Evolutionary conservation across 768 basidiomycete genomes (phyloP).

Genomic region (Mycena indigotica): DNA sequence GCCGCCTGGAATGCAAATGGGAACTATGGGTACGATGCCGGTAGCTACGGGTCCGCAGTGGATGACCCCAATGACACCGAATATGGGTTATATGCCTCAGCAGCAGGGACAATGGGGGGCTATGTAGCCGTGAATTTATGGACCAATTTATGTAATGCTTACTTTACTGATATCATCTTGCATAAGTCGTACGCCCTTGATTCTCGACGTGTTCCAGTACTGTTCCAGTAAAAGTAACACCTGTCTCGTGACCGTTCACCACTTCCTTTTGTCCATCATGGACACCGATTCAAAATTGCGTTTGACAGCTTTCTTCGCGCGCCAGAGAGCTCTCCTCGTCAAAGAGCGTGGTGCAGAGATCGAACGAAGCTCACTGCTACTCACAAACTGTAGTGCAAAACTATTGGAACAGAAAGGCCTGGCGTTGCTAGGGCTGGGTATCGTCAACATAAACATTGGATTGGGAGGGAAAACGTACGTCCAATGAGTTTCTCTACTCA

Average conservation of each 20-base stretch:
- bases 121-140: constrained; percentile 28
- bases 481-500: not conserved
- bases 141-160: not conserved
- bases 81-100: constrained; percentile 17
- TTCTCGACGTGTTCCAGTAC: no score
- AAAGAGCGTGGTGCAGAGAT: constrained; percentile 85
- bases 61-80: constrained; percentile 4
- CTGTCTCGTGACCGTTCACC: not conserved
- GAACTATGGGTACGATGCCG: constrained; percentile 8
- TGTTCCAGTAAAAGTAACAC: not conserved
- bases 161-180: no score
- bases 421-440: constrained; percentile 71
- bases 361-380: constrained; percentile 72
- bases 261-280: not conserved
- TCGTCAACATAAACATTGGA: constrained; percentile 75
- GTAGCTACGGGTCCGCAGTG: constrained; percentile 25
- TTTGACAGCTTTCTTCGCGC: constrained; percentile 61
- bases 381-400: constrained; percentile 81
- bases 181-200: no score
- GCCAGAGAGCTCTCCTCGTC: constrained; percentile 66
- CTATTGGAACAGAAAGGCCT: constrained; percentile 89
- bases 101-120: constrained; percentile 41
- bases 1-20: not conserved
- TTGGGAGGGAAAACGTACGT: constrained; percentile 89
- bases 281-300: constrained; percentile 26